Conservation (phyloP, 768 basidiomycete species). For the Mycena vitilis region DNA sequence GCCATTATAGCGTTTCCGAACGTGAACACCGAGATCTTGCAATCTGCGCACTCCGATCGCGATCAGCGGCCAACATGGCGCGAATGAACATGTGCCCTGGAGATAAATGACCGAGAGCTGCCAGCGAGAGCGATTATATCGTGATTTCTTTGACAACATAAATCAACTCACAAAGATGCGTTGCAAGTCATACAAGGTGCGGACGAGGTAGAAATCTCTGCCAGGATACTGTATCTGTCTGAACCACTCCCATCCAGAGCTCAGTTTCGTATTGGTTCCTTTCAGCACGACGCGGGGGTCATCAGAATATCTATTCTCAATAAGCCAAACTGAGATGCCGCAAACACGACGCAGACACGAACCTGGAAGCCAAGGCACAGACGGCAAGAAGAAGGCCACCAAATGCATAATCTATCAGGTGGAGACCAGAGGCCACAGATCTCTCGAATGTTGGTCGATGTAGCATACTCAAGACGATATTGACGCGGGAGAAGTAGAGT, state of each 20-base stretch:
- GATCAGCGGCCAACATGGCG: conserved; percentile 18
- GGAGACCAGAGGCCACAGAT: conserved; percentile 49
- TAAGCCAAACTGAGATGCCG: background rate
- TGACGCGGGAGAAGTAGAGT: conserved; percentile 58
- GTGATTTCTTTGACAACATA: background rate
- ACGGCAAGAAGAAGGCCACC: conserved; percentile 59
- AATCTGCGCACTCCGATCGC: conserved; percentile 18
- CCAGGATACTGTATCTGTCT: conserved; percentile 16
- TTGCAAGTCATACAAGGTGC: conserved; percentile 25
- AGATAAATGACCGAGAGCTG: conserved; percentile 29
- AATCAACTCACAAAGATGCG: conserved; percentile 14
- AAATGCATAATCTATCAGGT: conserved; percentile 54
- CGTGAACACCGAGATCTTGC: conserved; percentile 30
- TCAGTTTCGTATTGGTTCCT: conserved; percentile 41
- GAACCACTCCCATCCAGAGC: conserved; percentile 38
- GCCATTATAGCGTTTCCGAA: conserved; percentile 24
- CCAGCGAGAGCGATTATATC: background rate
- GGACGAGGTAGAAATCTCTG: conserved; percentile 34
- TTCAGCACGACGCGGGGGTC: conserved; percentile 53
- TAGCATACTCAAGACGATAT: conserved; percentile 57
- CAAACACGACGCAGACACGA: background rate
- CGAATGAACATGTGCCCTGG: conserved; percentile 23
- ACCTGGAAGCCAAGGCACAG: conserved; percentile 51
- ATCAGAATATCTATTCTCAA: conserved; percentile 52
- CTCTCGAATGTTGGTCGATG: conserved; percentile 63